A percentile compares a stretch with the other conserved stretches of the same genome.
phyloP scores from a whole-genome alignment of 1,139 yeast genomes.

The Hansenula sp. region DNA sequence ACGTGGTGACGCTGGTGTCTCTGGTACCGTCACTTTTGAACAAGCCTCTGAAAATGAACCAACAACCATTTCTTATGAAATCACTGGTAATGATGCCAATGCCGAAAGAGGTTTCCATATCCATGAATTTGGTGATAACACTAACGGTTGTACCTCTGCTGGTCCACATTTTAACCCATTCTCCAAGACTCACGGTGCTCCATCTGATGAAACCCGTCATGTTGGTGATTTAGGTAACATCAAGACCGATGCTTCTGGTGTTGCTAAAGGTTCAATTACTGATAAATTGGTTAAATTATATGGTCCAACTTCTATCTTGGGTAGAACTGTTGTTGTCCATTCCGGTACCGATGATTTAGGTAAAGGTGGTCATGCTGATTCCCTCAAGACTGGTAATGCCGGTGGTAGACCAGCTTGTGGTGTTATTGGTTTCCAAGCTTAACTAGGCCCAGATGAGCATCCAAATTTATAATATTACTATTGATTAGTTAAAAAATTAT shows the following conservation, averaged over 20 bases:
- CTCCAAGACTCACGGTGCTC: slow-evolving; percentile 89
- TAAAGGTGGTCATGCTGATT: slow-evolving; percentile 91
- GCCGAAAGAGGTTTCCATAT: slow-evolving; percentile 96
- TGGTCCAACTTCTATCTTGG: slow-evolving; percentile 83
- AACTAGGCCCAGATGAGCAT: no score
- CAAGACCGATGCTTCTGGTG: slow-evolving; percentile 78
- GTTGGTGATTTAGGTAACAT: slow-evolving; percentile 98
- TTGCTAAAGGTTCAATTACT: slow-evolving; percentile 83
- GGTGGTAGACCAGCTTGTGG: slow-evolving; percentile 99
- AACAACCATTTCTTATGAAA: slow-evolving; percentile 83
- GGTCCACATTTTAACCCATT: slow-evolving; percentile 99
- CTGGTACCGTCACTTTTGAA: slow-evolving; percentile 83
- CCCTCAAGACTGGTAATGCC: slow-evolving; percentile 96
- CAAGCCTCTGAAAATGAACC: slow-evolving; percentile 76
- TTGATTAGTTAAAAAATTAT: background rate
- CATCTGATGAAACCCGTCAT: slow-evolving; percentile 85
- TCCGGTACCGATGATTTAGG: slow-evolving; percentile 95
- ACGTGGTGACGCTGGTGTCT: slow-evolving; percentile 89
- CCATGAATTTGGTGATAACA: slow-evolving; percentile 97
- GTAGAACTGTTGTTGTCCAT: slow-evolving; percentile 96
- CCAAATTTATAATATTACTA: background rate
- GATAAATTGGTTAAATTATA: slow-evolving; percentile 74
- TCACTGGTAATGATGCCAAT: slow-evolving; percentile 80
- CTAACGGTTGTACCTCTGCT: slow-evolving; percentile 98
- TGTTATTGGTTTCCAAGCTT: slow-evolving; percentile 69